Percentiles rank a stretch among this genome's conserved stretches.
Evolutionary conservation across 169 alveolate genomes (phyloP).

Genomic region (Haemoproteus tartakovskyi): DNA sequence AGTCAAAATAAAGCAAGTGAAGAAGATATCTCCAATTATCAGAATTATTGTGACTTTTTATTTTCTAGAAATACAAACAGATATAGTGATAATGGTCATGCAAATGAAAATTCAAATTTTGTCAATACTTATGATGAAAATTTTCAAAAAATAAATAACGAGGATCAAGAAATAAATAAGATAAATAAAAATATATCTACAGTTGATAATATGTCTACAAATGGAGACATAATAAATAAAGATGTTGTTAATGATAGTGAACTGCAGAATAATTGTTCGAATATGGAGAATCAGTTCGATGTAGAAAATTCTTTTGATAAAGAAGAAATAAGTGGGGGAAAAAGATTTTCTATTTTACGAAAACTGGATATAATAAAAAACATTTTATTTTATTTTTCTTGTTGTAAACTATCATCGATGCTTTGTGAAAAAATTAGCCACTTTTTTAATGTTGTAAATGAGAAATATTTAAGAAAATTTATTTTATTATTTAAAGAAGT

Average conservation of each 20-base stretch:
- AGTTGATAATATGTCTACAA: too few relatives aligned
- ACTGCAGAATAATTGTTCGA: neutral
- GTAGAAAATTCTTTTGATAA: neutral
- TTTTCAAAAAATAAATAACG: too few relatives aligned
- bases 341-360: conserved; percentile 17
- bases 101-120: neutral
- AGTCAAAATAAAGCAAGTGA: conserved; percentile 20
- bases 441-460: conserved; percentile 38
- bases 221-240: neutral
- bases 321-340: neutral
- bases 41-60: neutral
- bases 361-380: conserved; percentile 40
- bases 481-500: conserved; percentile 29
- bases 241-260: neutral
- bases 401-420: conserved; percentile 31
- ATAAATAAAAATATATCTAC: too few relatives aligned
- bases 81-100: neutral
- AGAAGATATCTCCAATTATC: conserved; percentile 10
- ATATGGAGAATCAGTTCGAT: neutral
- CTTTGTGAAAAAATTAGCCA: conserved; percentile 61
- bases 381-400: conserved; percentile 29
- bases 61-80: conserved; percentile 5
- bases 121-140: too few relatives aligned
- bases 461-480: conserved; percentile 20
- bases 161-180: too few relatives aligned